Base-by-base conservation (phyloP, 176 grass and related monocot species). In the Musa beccarii region DNA sequence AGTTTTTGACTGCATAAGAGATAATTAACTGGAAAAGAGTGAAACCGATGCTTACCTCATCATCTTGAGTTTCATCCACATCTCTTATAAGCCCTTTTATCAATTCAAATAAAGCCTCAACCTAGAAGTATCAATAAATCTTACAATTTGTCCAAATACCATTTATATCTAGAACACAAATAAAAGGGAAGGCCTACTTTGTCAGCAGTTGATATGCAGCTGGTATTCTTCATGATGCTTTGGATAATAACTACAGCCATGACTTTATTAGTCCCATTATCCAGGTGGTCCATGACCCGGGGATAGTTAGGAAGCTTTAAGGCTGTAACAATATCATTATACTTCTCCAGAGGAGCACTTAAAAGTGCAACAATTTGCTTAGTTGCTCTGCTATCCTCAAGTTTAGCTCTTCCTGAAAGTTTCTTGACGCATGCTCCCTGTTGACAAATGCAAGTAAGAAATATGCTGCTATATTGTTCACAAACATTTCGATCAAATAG, bases 281-380 rank as follows among this genome's bases (percentile, higher is more conserved):
- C 95, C 53, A 98, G 76, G 82, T 98, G 89, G 84, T 93, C 95
- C 95, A 98, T 98, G 75, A 98, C 90, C 70, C 87, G 90, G 43
- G 95, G 95, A 87, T 98, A 98, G 78, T 91, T 98, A 66, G 95
- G 89, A 84, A 98, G 95, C 83, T 98, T 90, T 81, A 98, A 80
- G 49, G 95, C 90, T 78, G 95, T 98, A 53, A 91, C 90, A 79
- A 98, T 93, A 78, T 91, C 89, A 80, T 90, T 98, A 79, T 98
- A 98, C 78, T 98, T 98, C 79, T 98, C 95, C 59, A 98, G 84
- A 53, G 95, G 95, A 54, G 95, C 90, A 84, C 95, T 98, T 64
- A 98, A 84, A 80, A 98, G 95, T 84, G 95, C 88, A 78, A 98
- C 90, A 87, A 98, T 93, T 85, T 98, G 90, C 81, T 94, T 98